A percentile compares a stretch with the other conserved stretches of the same genome.
These are phyloP conservation scores for Pleurotus citrinopileatus DNA, from an alignment of 768 basidiomycete genomes.

Conservation along the genomic window DNA sequence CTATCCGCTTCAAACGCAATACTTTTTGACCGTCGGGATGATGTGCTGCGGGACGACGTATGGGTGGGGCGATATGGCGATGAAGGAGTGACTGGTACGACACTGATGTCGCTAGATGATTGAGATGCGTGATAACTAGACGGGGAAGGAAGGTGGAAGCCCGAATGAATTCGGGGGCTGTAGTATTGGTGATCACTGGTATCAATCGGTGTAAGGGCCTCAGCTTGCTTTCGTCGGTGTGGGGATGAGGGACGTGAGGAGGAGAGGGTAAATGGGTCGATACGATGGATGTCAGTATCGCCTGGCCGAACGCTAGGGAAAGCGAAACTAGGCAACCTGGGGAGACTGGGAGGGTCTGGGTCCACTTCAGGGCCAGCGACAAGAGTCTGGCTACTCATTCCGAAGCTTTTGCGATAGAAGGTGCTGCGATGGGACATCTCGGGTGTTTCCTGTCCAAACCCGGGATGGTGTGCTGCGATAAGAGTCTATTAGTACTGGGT, in stretches of 20 bases:
- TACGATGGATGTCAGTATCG: conserved; percentile 5
- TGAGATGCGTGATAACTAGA: conserved; percentile 8
- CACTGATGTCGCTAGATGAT: conserved; percentile 7
- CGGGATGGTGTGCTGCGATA: not conserved
- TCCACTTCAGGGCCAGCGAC: conserved; percentile 4
- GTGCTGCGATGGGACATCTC: not conserved
- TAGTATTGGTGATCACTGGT: conserved; percentile 1
- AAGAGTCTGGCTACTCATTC: conserved; percentile 7
- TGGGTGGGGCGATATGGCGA: conserved; percentile 1
- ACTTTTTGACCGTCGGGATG: conserved; percentile 4
- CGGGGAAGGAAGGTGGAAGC: conserved; percentile 9
- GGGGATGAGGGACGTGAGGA: conserved; percentile 1
- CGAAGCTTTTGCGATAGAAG: conserved; percentile 7
- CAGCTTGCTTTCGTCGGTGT: conserved; percentile 2
- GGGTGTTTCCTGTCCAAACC: conserved; percentile 1
- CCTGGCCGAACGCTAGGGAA: conserved; percentile 5
- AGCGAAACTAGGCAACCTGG: conserved; percentile 1
- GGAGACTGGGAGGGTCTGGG: conserved; percentile 6
- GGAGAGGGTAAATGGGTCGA: conserved; percentile 5
- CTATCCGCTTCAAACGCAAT: not conserved
- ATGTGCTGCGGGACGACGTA: conserved; percentile 2
- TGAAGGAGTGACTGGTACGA: not conserved
- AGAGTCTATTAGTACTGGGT: not conserved
- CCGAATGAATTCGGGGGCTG: not conserved
- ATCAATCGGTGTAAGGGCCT: conserved; percentile 2